Percentiles rank a stretch among this genome's conserved stretches.
Evolutionary conservation across 257 asterid species (phyloP).

Genomic region (Cynanchum wilfordii): DNA sequence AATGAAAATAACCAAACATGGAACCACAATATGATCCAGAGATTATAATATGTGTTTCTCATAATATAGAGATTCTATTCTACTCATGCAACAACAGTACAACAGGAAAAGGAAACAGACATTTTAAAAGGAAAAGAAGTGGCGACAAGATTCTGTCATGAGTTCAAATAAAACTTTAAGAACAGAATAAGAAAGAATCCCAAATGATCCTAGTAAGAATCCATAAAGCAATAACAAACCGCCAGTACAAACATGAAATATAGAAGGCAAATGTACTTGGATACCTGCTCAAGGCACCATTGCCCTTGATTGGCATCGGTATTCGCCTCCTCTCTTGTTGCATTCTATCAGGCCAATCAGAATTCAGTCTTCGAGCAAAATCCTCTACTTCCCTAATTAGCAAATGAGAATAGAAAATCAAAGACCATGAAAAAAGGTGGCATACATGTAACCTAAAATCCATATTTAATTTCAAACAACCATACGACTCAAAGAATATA

Average conservation of each 20-base stretch:
- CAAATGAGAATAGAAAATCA: slow-evolving; percentile 1
- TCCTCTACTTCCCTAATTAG: slow-evolving; percentile 87
- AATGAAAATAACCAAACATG: background rate
- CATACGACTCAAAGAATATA: background rate
- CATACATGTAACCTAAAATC: background rate
- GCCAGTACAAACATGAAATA: slow-evolving; percentile 1
- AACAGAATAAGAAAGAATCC: background rate
- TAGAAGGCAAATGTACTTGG: slow-evolving; percentile 34
- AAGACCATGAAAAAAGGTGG: background rate
- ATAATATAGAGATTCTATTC: background rate
- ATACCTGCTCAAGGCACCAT: slow-evolving; percentile 62
- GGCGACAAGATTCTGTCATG: background rate
- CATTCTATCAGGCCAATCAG: slow-evolving; percentile 96
- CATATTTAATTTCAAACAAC: background rate
- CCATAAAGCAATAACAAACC: background rate
- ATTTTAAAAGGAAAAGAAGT: background rate
- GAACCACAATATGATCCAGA: background rate
- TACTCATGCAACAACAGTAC: background rate
- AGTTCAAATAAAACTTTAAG: background rate
- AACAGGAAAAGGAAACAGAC: background rate
- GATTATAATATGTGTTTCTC: background rate
- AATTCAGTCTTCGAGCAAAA: slow-evolving; percentile 86
- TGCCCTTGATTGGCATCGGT: slow-evolving; percentile 51
- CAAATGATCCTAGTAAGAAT: background rate
- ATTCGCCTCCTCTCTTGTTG: slow-evolving; percentile 56